These are phyloP conservation scores for Xerocomus nothofagi DNA, from an alignment of 1,284 basidiomycete species.

Conservation along the genomic window DNA sequence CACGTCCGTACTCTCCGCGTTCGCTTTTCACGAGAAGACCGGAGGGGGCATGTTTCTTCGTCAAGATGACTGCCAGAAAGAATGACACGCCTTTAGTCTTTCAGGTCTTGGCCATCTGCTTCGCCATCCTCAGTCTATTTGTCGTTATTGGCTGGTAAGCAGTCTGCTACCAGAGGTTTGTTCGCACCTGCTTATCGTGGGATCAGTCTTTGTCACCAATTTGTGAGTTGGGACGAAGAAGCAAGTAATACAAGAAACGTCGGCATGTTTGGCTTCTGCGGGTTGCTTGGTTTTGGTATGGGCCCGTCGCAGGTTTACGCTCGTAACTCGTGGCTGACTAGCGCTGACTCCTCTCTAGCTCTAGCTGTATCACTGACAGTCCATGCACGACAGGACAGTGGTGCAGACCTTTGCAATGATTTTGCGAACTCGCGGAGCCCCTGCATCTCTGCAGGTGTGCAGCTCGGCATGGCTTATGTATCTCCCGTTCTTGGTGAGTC, in stretches of 20 bases:
- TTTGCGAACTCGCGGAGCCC: constrained; percentile 13
- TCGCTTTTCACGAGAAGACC: constrained; percentile 21
- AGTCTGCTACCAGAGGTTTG: background rate
- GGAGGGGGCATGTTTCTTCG: constrained; percentile 23
- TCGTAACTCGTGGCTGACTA: constrained; percentile 5
- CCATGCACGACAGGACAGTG: constrained; percentile 14
- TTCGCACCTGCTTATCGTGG: background rate
- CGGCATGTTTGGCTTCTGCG: constrained; percentile 22
- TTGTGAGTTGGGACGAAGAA: constrained; percentile 17
- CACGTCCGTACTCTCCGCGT: constrained; percentile 15
- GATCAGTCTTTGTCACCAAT: constrained; percentile 20
- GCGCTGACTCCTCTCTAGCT: constrained; percentile 14
- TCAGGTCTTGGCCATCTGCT: constrained; percentile 20
- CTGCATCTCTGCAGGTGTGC: constrained; percentile 17
- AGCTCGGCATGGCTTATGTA: constrained; percentile 26
- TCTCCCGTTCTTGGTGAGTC: constrained; percentile 21
- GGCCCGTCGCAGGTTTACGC: background rate
- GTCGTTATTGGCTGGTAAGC: constrained; percentile 26
- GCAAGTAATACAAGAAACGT: constrained; percentile 24
- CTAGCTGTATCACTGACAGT: constrained; percentile 19
- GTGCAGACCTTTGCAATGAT: constrained; percentile 22
- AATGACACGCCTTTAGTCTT: constrained; percentile 21
- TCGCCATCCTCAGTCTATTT: constrained; percentile 13
- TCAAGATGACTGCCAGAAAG: background rate
- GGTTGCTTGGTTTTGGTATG: constrained; percentile 24